Evolutionary conservation across 352 stramenopile genomes (phyloP), one percentile per base, ranked within the genome.

Genomic region (Pythium apleroticum): DNA sequence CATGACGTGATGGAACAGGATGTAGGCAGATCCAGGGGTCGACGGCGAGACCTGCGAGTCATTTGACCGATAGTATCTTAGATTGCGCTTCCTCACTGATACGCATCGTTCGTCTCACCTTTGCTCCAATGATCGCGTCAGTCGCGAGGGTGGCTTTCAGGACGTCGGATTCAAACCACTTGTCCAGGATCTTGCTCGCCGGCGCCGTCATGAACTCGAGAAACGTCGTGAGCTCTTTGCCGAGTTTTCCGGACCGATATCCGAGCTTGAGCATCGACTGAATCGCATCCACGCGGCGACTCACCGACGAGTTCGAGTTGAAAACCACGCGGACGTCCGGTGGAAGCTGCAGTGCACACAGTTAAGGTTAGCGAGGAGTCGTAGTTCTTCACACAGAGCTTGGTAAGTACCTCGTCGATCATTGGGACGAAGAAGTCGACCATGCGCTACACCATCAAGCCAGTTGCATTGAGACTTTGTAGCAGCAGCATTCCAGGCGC

Each of bases 1-100:
- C 90, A 97, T 97, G 22, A 97, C 91, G 58, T 97, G 90, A 49
- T 97, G 90, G 25, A 97, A 90, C 20, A 97, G 66, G 48, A 97
- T 95, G 63, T 97, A 97, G 0, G 86, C 90, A 3, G 88, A 97
- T 43, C 90, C 90, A 46, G 88, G 86, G 11, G 84, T 91, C 20
- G 81, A 94, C 1, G 89, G 89, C 17, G 82, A 91, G 17, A 93
- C 72, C 84, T 93, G 37, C 22, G 56, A 1, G 43, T 39, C 39
- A 60, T 20, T 19, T 8, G 19, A 35, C 52, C 30, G 30, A 12
- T 33, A 24, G 8, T 33, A 31, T 17, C 17, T 22, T 39, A 15
- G 28, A n/a, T n/a, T n/a, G n/a, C n/a, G n/a, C n/a, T n/a, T n/a
- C n/a, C n/a, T n/a, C n/a, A 45, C 28, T 0, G 25, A 15, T 15